Percentiles rank a stretch among this genome's conserved stretches.
Evolutionary conservation across 768 basidiomycete genomes (phyloP).

Genomic region (Termitomyces sp.): DNA sequence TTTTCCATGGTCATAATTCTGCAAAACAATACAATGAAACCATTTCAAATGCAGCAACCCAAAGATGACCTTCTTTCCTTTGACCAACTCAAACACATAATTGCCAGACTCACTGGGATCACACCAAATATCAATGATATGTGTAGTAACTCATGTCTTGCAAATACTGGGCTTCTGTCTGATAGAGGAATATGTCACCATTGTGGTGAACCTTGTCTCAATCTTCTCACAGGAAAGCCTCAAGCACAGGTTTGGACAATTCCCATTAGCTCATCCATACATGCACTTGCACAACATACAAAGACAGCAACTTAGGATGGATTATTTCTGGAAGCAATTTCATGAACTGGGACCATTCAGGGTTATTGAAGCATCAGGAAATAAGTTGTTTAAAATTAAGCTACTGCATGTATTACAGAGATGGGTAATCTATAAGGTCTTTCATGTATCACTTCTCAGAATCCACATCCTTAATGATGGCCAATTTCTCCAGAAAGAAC

Average conservation of each 20-base stretch:
- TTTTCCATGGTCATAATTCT: conserved; percentile 7
- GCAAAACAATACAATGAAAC: conserved; percentile 3
- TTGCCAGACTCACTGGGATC: conserved; percentile 9
- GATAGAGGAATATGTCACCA: not conserved
- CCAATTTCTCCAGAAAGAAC: too few species aligned
- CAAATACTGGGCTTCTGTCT: conserved; percentile 6
- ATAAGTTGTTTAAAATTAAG: too few species aligned
- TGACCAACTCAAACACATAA: conserved; percentile 12
- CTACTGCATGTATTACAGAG: too few species aligned
- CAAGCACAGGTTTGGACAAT: conserved; percentile 19
- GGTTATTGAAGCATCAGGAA: too few species aligned
- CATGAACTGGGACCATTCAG: too few species aligned
- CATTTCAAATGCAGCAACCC: not conserved
- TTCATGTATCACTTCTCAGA: too few species aligned
- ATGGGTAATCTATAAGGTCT: too few species aligned
- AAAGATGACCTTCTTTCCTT: conserved; percentile 8
- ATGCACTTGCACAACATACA: too few species aligned
- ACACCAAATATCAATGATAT: conserved; percentile 7
- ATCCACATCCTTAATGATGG: too few species aligned
- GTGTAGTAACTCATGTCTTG: conserved; percentile 12
- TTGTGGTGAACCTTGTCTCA: conserved; percentile 12
- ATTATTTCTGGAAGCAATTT: too few species aligned
- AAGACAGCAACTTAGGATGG: too few species aligned
- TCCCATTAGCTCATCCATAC: conserved; percentile 16
- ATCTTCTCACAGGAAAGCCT: conserved; percentile 11